Evolutionary conservation across 495 filamentous ascomycete species (phyloP).

Genomic region (Lindgomyces ingoldianus): DNA sequence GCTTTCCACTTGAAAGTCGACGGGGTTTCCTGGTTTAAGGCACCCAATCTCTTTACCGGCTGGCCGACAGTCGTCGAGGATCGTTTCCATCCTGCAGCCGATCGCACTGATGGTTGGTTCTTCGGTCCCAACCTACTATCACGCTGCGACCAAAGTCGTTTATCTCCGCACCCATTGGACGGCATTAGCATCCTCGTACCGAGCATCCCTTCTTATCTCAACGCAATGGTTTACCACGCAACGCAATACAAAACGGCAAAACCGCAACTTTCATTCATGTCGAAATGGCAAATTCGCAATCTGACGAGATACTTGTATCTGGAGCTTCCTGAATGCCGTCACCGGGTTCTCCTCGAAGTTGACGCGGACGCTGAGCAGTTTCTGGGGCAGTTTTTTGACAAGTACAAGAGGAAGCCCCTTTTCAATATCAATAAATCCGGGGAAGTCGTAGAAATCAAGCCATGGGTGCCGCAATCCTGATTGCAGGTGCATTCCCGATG

Average conservation of each 20-base stretch:
- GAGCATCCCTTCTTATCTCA: constrained; percentile 9
- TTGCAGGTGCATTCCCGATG: neutral
- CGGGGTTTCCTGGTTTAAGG: constrained; percentile 9
- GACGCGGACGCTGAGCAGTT: neutral
- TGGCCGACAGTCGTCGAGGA: constrained; percentile 9
- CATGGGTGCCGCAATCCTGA: neutral
- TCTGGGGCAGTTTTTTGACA: neutral
- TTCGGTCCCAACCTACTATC: constrained; percentile 10
- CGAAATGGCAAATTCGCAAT: neutral
- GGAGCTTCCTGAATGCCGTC: neutral
- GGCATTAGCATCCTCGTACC: constrained; percentile 7
- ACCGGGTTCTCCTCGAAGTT: neutral
- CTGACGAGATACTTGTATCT: neutral
- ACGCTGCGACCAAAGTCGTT: constrained; percentile 9
- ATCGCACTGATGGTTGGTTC: constrained; percentile 8
- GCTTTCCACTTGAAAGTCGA: constrained; percentile 9
- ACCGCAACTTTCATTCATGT: neutral
- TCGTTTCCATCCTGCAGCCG: constrained; percentile 9
- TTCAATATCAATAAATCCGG: neutral
- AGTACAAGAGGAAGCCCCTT: neutral
- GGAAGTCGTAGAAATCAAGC: neutral
- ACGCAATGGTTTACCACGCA: neutral
- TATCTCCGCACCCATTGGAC: constrained; percentile 9
- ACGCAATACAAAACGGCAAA: neutral
- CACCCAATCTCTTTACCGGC: constrained; percentile 9